A percentile compares a stretch with the other conserved stretches of the same genome.
phyloP scores from a whole-genome alignment of 1,139 yeast genomes.

The Pichia sp. region DNA sequence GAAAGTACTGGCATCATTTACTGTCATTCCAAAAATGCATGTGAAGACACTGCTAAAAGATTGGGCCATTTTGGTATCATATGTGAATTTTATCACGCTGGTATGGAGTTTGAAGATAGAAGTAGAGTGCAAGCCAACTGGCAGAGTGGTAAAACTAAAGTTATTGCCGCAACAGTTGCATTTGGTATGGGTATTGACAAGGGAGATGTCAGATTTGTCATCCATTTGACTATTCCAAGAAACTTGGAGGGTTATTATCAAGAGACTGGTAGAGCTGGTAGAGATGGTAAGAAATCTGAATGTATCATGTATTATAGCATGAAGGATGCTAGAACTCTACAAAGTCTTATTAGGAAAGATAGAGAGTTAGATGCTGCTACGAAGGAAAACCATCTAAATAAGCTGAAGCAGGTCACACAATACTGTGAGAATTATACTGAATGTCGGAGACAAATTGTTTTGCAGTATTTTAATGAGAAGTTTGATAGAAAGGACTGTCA shows the following conservation, averaged over 20 bases:
- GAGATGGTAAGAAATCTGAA: slow-evolving; percentile 79
- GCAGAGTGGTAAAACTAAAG: slow-evolving; percentile 67
- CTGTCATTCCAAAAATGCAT: slow-evolving; percentile 83
- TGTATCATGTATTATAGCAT: slow-evolving; percentile 79
- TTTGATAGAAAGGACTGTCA: slow-evolving; percentile 64
- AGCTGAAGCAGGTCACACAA: slow-evolving; percentile 76
- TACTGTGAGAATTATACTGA: slow-evolving; percentile 90
- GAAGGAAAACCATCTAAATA: slow-evolving; percentile 70
- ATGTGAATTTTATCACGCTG: slow-evolving; percentile 86
- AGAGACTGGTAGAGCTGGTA: slow-evolving; percentile 98
- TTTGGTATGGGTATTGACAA: slow-evolving; percentile 99
- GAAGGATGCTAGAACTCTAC: slow-evolving; percentile 68
- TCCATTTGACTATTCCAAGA: slow-evolving; percentile 84
- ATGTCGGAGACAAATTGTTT: slow-evolving; percentile 82
- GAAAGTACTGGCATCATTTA: slow-evolving; percentile 83
- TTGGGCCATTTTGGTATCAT: slow-evolving; percentile 54
- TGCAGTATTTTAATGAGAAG: slow-evolving; percentile 82
- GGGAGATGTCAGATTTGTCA: slow-evolving; percentile 87
- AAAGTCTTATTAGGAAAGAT: slow-evolving; percentile 72
- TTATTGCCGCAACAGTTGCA: slow-evolving; percentile 95
- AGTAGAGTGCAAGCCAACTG: slow-evolving; percentile 64
- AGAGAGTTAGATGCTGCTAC: slow-evolving; percentile 55
- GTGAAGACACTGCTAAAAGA: slow-evolving; percentile 73
- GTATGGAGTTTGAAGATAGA: slow-evolving; percentile 76
- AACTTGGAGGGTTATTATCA: slow-evolving; percentile 94